These are phyloP conservation scores for Aspergillus carlsbadensis DNA, from an alignment of 495 filamentous ascomycete genomes.

Conservation along the genomic window DNA sequence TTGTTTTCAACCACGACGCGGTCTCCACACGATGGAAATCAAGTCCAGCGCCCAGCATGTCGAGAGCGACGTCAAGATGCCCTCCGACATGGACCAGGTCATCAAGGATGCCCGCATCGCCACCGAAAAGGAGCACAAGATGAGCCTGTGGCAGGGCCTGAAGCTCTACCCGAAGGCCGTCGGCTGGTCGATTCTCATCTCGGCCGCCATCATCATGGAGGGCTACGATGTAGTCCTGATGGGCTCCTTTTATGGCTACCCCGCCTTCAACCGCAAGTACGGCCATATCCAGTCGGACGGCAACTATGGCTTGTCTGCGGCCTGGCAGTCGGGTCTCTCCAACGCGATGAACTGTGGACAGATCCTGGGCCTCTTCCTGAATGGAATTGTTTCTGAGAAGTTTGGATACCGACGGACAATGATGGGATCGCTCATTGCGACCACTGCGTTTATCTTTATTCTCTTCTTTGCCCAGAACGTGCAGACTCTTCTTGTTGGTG, in stretches of 20 bases:
- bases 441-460: slow-evolving; percentile 66
- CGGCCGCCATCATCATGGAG: slow-evolving; percentile 56
- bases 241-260: slow-evolving; percentile 43
- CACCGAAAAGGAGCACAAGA: slow-evolving; percentile 45
- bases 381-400: slow-evolving; percentile 71
- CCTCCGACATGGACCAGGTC: not conserved
- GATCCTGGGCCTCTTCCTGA: slow-evolving; percentile 73
- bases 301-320: slow-evolving; percentile 62
- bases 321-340: slow-evolving; percentile 73
- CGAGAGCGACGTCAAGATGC: not conserved
- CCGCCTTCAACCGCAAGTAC: slow-evolving; percentile 66
- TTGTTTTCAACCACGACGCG: not conserved
- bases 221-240: slow-evolving; percentile 56
- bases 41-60: slow-evolving; percentile 5
- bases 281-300: slow-evolving; percentile 54
- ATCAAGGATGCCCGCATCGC: slow-evolving; percentile 19
- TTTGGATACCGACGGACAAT: slow-evolving; percentile 74
- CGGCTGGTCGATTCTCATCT: slow-evolving; percentile 52
- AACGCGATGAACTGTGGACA: slow-evolving; percentile 65
- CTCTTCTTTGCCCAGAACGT: slow-evolving; percentile 74
- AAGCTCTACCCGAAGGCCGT: slow-evolving; percentile 57
- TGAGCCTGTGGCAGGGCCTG: slow-evolving; percentile 44
- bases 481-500: slow-evolving; percentile 62
- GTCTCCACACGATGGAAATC: not conserved
- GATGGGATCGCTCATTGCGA: slow-evolving; percentile 60